Base-by-base conservation (phyloP, 2,329 filamentous ascomycete genomes). In the Lachnellula willkommii region DNA sequence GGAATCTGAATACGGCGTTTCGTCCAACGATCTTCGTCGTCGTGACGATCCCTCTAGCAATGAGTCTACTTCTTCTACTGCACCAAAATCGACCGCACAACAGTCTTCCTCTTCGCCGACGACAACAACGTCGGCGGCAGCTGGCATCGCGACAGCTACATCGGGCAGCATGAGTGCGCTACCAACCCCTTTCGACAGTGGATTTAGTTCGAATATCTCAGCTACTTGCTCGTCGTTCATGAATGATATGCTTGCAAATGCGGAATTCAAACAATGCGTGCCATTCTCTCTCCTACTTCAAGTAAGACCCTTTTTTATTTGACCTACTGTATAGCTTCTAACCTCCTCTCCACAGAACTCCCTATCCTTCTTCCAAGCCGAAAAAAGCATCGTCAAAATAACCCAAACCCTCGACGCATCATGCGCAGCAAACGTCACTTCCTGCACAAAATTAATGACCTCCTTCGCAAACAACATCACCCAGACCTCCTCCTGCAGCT, bases 221-320 rank as follows among this genome's bases (percentile, higher is more conserved):
- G 35, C 59, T 9, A 56, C 45, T 47, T 71, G 69, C 42, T 53
- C 61, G 26, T 50, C 53, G 5, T 71, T 68, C 50, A 68, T 71
- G 59, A 59, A 37, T 40, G 50, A 39, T 22, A 68, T 70, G 59
- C 64, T 70, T 36, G 42, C 53, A 14, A 65, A 66, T 52, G 51
- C 51, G 8, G 66, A 61, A 17, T 71, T 71, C 56, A 63, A 66
- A 52, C 26, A 79, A 51, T 97, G 93, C 74, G 83, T 92, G 63
- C 90, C 93, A 0, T 77, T 96, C 55, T 96, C 92, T 1, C 78
- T 96, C 65, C 81, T 97, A 61, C 77, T 97, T 9, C 83, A 89
- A 76, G 88, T 89, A 74, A 68, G 81, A 68, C 9, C 9, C n/a
- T 15, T 15, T 15, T 15, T 4, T 14, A 14, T 5, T 22, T 4